phyloP scores from a whole-genome alignment of 2,329 filamentous ascomycete genomes.

The Aphanocladium album region DNA sequence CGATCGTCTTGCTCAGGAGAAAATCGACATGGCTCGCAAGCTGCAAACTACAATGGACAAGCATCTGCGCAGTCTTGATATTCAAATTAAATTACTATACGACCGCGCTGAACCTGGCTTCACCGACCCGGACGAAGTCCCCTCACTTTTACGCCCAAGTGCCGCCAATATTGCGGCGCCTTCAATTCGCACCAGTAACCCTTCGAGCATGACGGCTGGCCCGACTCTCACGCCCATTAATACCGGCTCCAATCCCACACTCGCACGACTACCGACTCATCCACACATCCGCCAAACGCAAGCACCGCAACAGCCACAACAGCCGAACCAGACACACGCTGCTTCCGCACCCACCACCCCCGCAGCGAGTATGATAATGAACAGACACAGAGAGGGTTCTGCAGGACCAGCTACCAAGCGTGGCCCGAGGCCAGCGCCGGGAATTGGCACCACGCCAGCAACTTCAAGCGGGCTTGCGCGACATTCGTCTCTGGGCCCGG shows the following conservation, averaged over 20 bases:
- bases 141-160: constrained; percentile 56
- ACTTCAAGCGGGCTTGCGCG: constrained; percentile 56
- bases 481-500: constrained; percentile 58
- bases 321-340: constrained; percentile 28
- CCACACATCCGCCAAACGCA: constrained; percentile 47
- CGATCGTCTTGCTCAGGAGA: constrained; percentile 68
- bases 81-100: constrained; percentile 56
- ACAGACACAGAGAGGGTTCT: constrained; percentile 54
- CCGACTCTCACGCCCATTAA: constrained; percentile 19
- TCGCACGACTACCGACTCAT: constrained; percentile 38
- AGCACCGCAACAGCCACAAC: constrained; percentile 33
- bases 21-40: constrained; percentile 65
- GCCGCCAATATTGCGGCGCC: constrained; percentile 45
- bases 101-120: constrained; percentile 59
- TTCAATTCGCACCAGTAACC: constrained; percentile 38
- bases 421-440: constrained; percentile 43
- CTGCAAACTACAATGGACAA: constrained; percentile 56
- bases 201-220: constrained; percentile 28
- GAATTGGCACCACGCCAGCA: constrained; percentile 42
- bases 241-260: constrained; percentile 35
- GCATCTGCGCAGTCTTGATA: constrained; percentile 57
- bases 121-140: constrained; percentile 57
- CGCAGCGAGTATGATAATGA: constrained; percentile 55
- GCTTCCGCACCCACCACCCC: constrained; percentile 57
- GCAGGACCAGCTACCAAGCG: constrained; percentile 55